A percentile compares a stretch with the other conserved stretches of the same genome.
These are phyloP conservation scores for Hyphodiscus sp. DNA, from an alignment of 2,329 filamentous ascomycete genomes.

Conservation along the genomic window DNA sequence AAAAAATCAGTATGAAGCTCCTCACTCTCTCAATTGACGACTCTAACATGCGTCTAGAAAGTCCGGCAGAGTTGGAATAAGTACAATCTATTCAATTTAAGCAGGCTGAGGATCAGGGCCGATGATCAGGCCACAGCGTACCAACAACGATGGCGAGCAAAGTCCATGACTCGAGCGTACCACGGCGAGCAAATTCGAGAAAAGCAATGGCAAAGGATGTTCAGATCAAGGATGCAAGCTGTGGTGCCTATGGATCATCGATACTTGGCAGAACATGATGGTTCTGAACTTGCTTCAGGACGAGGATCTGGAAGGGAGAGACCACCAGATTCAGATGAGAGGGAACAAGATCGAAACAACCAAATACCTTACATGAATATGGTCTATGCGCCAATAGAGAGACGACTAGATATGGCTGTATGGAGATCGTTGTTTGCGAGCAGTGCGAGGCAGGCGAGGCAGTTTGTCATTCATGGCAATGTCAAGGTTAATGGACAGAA, in stretches of 20 bases:
- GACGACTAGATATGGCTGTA: slow-evolving; percentile 87
- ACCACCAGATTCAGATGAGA: slow-evolving; percentile 26
- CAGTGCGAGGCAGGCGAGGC: slow-evolving; percentile 84
- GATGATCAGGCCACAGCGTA: slow-evolving; percentile 64
- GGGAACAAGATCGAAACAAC: slow-evolving; percentile 38
- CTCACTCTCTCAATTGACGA: background rate
- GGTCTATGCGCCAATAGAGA: slow-evolving; percentile 86
- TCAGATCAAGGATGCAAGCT: slow-evolving; percentile 70
- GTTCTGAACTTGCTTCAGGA: slow-evolving; percentile 75
- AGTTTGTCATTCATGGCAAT: slow-evolving; percentile 87
- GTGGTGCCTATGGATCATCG: slow-evolving; percentile 79
- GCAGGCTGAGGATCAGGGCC: slow-evolving; percentile 42
- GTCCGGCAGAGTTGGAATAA: slow-evolving; percentile 95
- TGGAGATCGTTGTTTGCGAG: slow-evolving; percentile 92
- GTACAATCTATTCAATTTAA: slow-evolving; percentile 89
- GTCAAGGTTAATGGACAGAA: slow-evolving; percentile 97
- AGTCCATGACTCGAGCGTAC: slow-evolving; percentile 76
- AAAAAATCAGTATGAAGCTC: slow-evolving; percentile 52
- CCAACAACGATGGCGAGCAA: slow-evolving; percentile 96
- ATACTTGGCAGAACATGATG: slow-evolving; percentile 76
- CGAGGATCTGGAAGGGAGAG: slow-evolving; percentile 61
- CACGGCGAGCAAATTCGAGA: slow-evolving; percentile 94
- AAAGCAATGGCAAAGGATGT: slow-evolving; percentile 91
- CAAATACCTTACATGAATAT: slow-evolving; percentile 90
- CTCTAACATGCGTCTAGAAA: slow-evolving; percentile 53